These are phyloP conservation scores for Termitomyces sp. DNA, from an alignment of 768 basidiomycete species.

Conservation along the genomic window DNA sequence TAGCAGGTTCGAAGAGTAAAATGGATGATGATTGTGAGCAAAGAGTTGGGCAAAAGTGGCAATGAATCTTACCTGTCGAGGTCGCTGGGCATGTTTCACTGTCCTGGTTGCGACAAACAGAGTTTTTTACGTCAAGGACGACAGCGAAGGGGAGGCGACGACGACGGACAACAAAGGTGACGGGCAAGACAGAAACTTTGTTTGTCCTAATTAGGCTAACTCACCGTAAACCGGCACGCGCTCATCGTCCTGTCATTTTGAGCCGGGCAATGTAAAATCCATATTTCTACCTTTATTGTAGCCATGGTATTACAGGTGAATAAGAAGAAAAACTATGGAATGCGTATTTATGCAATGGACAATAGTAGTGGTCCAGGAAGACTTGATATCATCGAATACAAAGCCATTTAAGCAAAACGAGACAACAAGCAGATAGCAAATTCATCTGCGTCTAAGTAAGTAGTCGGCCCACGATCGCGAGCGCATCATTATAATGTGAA, in stretches of 20 bases:
- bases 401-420: not conserved
- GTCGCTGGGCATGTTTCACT: constrained; percentile 21
- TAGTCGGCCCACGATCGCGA: not conserved
- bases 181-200: constrained; percentile 1
- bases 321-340: not conserved
- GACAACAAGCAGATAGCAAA: not conserved
- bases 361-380: not conserved
- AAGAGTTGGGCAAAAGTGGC: not conserved
- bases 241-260: not conserved
- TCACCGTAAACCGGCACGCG: no score
- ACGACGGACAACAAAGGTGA: not conserved
- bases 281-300: constrained; percentile 11
- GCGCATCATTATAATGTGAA: not conserved
- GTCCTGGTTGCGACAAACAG: not conserved
- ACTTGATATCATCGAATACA: not conserved
- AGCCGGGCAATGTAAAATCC: not conserved
- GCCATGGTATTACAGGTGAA: constrained; percentile 9
- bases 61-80: constrained; percentile 19
- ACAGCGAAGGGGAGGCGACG: not conserved
- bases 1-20: not conserved
- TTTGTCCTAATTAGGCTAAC: constrained; percentile 12
- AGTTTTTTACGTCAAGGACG: not conserved
- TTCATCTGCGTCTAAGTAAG: not conserved
- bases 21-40: not conserved
- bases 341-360: not conserved